phyloP scores from a whole-genome alignment of 306 rosid species.

The Cicer pinnatifidum region DNA sequence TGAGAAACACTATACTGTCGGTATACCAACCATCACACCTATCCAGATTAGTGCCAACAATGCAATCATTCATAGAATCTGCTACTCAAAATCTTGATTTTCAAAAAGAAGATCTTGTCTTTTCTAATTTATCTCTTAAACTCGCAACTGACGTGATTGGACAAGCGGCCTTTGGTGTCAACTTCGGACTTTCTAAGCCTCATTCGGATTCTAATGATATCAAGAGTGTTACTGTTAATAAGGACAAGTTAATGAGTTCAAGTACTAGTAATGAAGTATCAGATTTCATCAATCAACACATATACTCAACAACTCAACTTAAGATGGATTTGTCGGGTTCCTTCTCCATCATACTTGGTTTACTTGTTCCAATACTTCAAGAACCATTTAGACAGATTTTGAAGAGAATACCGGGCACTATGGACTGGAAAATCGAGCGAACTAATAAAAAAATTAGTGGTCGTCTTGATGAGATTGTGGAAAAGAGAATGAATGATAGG shows the following conservation, averaged over 20 bases:
- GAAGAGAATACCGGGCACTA: conserved; percentile 86
- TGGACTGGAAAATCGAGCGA: conserved; percentile 83
- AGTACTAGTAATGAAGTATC: conserved; percentile 55
- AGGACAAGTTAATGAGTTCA: not conserved
- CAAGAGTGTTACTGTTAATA: conserved; percentile 20
- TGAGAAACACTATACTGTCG: conserved; percentile 79
- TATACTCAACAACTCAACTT: conserved; percentile 83
- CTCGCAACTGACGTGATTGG: conserved; percentile 86
- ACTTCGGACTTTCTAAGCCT: conserved; percentile 73
- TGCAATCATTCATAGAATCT: conserved; percentile 78
- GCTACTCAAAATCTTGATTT: conserved; percentile 71
- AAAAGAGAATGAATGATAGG: conserved; percentile 61
- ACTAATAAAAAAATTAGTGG: conserved; percentile 60
- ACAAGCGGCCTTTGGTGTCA: conserved; percentile 90
- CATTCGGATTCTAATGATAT: conserved; percentile 47
- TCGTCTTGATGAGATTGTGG: conserved; percentile 74
- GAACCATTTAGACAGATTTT: conserved; percentile 83
- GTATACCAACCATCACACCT: conserved; percentile 83
- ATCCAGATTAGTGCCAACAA: conserved; percentile 73
- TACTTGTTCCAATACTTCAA: conserved; percentile 76
- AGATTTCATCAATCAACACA: conserved; percentile 77
- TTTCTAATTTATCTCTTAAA: conserved; percentile 74
- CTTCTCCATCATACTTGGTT: conserved; percentile 82
- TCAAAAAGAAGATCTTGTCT: conserved; percentile 55
- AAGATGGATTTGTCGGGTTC: conserved; percentile 95